A percentile compares a stretch with the other conserved stretches of the same genome.
phyloP scores from a whole-genome alignment of 768 basidiomycete genomes.

The Mycena epipterygia region DNA sequence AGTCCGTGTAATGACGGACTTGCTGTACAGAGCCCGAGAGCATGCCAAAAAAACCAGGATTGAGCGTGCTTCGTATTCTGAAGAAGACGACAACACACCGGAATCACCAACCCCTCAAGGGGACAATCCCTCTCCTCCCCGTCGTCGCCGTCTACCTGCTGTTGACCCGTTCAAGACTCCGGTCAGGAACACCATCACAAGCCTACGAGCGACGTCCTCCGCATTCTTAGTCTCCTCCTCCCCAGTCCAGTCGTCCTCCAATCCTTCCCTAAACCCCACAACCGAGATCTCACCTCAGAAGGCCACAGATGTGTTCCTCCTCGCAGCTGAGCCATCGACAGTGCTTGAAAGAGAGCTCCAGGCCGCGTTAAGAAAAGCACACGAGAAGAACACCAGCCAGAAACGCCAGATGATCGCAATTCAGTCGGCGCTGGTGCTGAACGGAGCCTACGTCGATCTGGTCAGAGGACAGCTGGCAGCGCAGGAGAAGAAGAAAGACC shows the following conservation, averaged over 20 bases:
- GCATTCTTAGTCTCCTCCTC: slow-evolving; percentile 8
- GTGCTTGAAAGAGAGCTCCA: slow-evolving; percentile 13
- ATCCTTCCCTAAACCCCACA: neutral
- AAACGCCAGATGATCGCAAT: slow-evolving; percentile 31
- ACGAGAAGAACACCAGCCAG: neutral
- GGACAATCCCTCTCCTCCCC: slow-evolving; percentile 10
- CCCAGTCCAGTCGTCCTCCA: slow-evolving; percentile 5
- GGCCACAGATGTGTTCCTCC: neutral
- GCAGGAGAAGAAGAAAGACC: slow-evolving; percentile 38
- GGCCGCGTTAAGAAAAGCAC: slow-evolving; percentile 23
- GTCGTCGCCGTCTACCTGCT: neutral
- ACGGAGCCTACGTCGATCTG: slow-evolving; percentile 36
- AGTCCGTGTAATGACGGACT: slow-evolving; percentile 32
- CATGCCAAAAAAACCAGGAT: slow-evolving; percentile 2
- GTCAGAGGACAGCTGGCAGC: slow-evolving; percentile 38
- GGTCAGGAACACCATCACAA: neutral
- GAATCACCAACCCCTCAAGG: neutral
- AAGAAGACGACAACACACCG: neutral
- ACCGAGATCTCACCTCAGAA: slow-evolving; percentile 3
- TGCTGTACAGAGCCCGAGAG: slow-evolving; percentile 13
- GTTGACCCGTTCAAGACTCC: slow-evolving; percentile 4
- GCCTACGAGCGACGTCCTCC: neutral
- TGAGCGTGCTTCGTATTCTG: neutral
- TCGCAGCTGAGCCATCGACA: neutral
- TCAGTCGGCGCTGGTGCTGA: slow-evolving; percentile 43